Evolutionary conservation across 169 alveolate species (phyloP).

Genomic region (Toxoplasma gondii): DNA sequence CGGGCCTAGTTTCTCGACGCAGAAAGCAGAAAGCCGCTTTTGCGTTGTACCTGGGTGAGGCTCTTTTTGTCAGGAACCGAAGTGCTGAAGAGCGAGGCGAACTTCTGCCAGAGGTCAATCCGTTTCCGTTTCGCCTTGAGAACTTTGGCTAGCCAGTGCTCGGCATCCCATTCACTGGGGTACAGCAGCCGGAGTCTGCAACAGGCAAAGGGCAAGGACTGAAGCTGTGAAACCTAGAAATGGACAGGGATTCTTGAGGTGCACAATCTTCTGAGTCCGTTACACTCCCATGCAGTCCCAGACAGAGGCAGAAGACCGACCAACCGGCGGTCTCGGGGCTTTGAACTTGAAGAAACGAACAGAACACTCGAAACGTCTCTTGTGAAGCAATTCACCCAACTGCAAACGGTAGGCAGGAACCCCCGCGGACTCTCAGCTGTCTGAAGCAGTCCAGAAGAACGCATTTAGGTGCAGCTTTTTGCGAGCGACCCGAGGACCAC

Average conservation of each 20-base stretch:
- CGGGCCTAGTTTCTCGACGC: too few relatives aligned
- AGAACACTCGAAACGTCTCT: too few relatives aligned
- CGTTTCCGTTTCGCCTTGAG: slow-evolving; percentile 61
- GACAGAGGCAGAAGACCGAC: too few relatives aligned
- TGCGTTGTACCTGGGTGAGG: not conserved
- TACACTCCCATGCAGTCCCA: not conserved
- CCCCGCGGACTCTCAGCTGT: too few relatives aligned
- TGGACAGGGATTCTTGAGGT: not conserved
- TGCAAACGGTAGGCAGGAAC: too few relatives aligned
- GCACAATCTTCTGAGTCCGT: not conserved
- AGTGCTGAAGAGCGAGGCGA: slow-evolving; percentile 60
- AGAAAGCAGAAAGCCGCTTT: too few relatives aligned
- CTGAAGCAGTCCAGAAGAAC: too few relatives aligned
- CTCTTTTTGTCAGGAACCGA: slow-evolving; percentile 42
- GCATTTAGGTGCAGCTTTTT: too few relatives aligned
- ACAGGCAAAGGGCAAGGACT: not conserved
- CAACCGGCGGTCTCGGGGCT: too few relatives aligned
- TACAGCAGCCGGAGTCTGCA: slow-evolving; percentile 73
- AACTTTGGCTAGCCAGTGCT: slow-evolving; percentile 69
- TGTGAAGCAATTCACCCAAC: too few relatives aligned
- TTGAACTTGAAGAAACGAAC: too few relatives aligned
- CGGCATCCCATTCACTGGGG: slow-evolving; percentile 78
- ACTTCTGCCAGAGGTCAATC: slow-evolving; percentile 57
- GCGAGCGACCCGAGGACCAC: too few relatives aligned
- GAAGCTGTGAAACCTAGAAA: not conserved